Base-by-base conservation (phyloP, 73 alveolate genomes). In the Paraurostyla sp. region DNA sequence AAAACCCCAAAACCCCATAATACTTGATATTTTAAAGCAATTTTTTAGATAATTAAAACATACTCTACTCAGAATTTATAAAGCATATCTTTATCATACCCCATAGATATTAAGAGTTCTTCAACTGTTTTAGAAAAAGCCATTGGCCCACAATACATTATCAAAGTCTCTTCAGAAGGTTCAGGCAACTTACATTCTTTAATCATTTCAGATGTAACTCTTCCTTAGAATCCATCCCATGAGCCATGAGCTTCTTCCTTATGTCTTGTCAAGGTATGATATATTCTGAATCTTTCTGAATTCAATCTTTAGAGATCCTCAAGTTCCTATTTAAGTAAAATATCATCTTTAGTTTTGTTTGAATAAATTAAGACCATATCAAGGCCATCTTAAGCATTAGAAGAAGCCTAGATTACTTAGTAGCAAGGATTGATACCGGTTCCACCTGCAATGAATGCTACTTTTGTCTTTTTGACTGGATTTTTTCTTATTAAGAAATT, bases 391-490 rank as follows among this genome's bases (percentile, higher is more conserved):
- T 80, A 30, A 25, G 57, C 38, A 0, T 57, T 46, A 22, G 75
- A 27, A 6, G 87, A 87, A 57, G 90, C 82, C 52, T 92, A 88
- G 51, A 92, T 51, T 2, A 92, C 76, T 68, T 92, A 84, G 83
- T 49, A 92, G 62, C 91, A 29, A 36, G 97, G 97, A 29, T 94
- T 87, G 50, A 92, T 92, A 23, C 97, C 97, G 9, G 97, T 78
- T 3, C 97, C 97, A 3, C 97, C 97, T 4, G 97, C 91, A 20
- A 88, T 58, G 50, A 88, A 1, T 0, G 93, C 97, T 32, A 92
- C 38, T 30, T 88, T 87, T n/a, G 80, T 92, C 60, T 87, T 83
- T 52, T 45, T 60, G 0, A 1, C 36, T 0, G 27, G 58, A 22
- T 56, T 80, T 25, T 45, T 63, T 35, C 48, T 62, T 27, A 80